Evolutionary conservation across 306 rosid genomes (phyloP).

Genomic region (Inga laurina): DNA sequence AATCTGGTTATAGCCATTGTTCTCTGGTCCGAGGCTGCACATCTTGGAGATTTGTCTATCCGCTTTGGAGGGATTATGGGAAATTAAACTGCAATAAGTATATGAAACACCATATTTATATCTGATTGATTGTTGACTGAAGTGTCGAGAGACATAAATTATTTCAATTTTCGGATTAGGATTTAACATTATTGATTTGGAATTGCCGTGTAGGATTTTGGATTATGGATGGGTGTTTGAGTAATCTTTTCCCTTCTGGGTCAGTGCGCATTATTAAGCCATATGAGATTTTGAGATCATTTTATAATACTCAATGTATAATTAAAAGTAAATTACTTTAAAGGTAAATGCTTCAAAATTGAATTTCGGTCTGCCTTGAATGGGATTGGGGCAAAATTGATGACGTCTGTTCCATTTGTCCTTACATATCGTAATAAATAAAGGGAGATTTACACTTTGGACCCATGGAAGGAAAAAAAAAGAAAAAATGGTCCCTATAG

Average conservation of each 20-base stretch:
- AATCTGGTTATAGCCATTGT: conserved; percentile 31
- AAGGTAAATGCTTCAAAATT: no score
- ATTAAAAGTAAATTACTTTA: no score
- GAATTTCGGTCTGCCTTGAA: no score
- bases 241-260: not conserved
- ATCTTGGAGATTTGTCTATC: conserved; percentile 20
- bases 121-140: conserved; percentile 26
- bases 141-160: conserved; percentile 5
- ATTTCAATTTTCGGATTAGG: conserved; percentile 2
- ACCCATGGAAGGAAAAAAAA: no score
- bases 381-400: no score
- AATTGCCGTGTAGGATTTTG: not conserved
- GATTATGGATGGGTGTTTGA: not conserved
- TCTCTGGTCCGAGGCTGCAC: conserved; percentile 18
- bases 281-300: not conserved
- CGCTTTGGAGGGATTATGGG: conserved; percentile 36
- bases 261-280: not conserved
- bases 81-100: conserved; percentile 41
- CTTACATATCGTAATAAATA: no score
- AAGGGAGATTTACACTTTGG: no score
- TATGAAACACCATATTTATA: not conserved
- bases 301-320: no score
- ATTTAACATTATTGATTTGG: conserved; percentile 16
- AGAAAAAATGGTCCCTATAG: no score
- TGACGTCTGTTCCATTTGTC: no score